phyloP scores from a whole-genome alignment of 768 basidiomycete species.

The Mycena amicta region DNA sequence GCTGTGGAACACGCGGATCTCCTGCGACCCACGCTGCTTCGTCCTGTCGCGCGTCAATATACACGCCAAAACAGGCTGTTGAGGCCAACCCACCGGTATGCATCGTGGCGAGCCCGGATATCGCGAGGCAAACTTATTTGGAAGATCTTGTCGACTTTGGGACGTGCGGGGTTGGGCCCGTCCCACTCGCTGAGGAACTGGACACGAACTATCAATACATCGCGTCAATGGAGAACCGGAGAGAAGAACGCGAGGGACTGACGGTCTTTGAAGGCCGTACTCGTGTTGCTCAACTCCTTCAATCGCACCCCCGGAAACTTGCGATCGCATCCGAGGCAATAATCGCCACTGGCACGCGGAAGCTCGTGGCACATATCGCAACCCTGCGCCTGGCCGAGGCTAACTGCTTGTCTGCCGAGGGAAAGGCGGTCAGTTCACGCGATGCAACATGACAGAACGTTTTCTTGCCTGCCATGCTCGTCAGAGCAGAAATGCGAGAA shows the following conservation, averaged over 20 bases:
- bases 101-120: slow-evolving; percentile 46
- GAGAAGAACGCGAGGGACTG: slow-evolving; percentile 28
- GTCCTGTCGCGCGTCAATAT: slow-evolving; percentile 31
- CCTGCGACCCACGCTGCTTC: slow-evolving; percentile 39
- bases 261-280: slow-evolving; percentile 57
- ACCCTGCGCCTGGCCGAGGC: slow-evolving; percentile 46
- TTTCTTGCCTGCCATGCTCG: slow-evolving; percentile 55
- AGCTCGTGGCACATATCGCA: slow-evolving; percentile 52
- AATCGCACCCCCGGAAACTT: slow-evolving; percentile 44
- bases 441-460: background rate
- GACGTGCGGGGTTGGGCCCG: slow-evolving; percentile 31
- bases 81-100: slow-evolving; percentile 45
- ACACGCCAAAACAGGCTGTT: background rate
- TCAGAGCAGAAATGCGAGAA: slow-evolving; percentile 62
- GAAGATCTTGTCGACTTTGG: slow-evolving; percentile 58
- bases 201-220: slow-evolving; percentile 36
- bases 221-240: slow-evolving; percentile 6
- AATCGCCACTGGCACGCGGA: slow-evolving; percentile 47
- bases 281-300: slow-evolving; percentile 49
- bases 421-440: background rate
- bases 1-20: slow-evolving; percentile 63
- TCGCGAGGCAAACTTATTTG: slow-evolving; percentile 50
- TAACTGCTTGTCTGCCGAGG: slow-evolving; percentile 51
- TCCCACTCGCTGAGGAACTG: slow-evolving; percentile 63
- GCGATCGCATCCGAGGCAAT: slow-evolving; percentile 56